Base-by-base conservation (phyloP, 2,329 filamentous ascomycete species). In the Talaromyces sp. region DNA sequence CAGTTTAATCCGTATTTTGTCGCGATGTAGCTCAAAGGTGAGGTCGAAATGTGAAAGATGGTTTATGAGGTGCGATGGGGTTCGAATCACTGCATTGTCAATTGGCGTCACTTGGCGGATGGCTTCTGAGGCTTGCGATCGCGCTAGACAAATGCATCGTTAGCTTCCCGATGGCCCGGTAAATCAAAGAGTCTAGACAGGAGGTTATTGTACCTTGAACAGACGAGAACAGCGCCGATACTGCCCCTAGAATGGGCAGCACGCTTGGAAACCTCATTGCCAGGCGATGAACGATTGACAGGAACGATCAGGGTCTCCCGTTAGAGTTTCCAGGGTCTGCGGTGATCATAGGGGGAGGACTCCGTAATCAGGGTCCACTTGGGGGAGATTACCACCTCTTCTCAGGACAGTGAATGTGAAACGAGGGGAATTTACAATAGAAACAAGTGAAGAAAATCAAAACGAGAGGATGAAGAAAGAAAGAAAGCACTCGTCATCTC, bases 11-110 rank as follows among this genome's bases (percentile, higher is more conserved):
- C 85, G 83, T 58, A 91, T 82, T 55, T 82, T 77, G 48, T 82
- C 80, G 55, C 83, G 77, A 65, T 89, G 85, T 32, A 96, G 77
- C 52, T 84, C 80, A 70, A 99, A 97, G 27, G 84, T 86, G 56
- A 99, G 77, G 65, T 96, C 90, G 72, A 99, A 99, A 19, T 85
- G 78, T 13, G 91, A 93, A 51, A 89, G 79, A 44, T 91, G 86
- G 68, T 94, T 87, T 42, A 96, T 84, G 54, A 88, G 86, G 69
- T 90, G 85, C 41, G 88, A 89, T 14, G 87, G 86, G 0, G 91
- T 90, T 65, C 90, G 85, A 60, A 99, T 88, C 55, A 85, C 81
- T 29, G 89, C 82, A 67, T 91, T 83, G 56, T 92, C 86, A 60
- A 97, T 76, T 42, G 85, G 79, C 11, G 86, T 86, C 45, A 97